These are phyloP conservation scores for Primulina tabacum DNA, from an alignment of 257 asterid species.

Conservation along the genomic window DNA sequence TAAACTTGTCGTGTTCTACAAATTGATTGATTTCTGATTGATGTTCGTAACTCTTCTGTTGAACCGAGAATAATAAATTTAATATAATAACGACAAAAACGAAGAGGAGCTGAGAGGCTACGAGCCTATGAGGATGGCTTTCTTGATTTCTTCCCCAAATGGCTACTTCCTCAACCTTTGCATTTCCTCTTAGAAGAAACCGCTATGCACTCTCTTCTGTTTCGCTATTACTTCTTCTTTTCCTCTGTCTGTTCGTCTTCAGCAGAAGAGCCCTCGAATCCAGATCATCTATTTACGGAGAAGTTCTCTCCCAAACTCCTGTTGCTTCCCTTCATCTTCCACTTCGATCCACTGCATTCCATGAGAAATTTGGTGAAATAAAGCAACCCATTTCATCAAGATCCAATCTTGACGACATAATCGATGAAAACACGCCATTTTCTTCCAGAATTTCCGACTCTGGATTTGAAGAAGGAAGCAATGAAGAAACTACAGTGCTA, in stretches of 20 bases:
- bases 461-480: constrained; percentile 15
- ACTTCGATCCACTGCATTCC: constrained; percentile 33
- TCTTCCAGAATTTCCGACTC: constrained; percentile 16
- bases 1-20: too few relatives aligned
- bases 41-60: too few relatives aligned
- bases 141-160: constrained; percentile 34
- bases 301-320: constrained; percentile 32
- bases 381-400: constrained; percentile 20
- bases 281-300: constrained; percentile 34
- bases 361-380: constrained; percentile 18
- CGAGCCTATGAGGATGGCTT: too few relatives aligned
- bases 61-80: too few relatives aligned
- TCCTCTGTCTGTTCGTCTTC: constrained; percentile 47
- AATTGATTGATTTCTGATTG: too few relatives aligned
- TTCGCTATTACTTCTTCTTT: constrained; percentile 40
- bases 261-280: constrained; percentile 44
- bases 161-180: constrained; percentile 42
- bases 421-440: constrained; percentile 8
- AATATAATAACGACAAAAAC: too few relatives aligned
- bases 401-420: constrained; percentile 20
- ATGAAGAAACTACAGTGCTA: constrained; percentile 19
- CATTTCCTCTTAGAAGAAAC: constrained; percentile 34
- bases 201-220: constrained; percentile 34
- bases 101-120: too few relatives aligned
- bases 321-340: constrained; percentile 23